Conservation (phyloP, 2,329 filamentous ascomycete species). For the Aspergillus quadrilineatus region DNA sequence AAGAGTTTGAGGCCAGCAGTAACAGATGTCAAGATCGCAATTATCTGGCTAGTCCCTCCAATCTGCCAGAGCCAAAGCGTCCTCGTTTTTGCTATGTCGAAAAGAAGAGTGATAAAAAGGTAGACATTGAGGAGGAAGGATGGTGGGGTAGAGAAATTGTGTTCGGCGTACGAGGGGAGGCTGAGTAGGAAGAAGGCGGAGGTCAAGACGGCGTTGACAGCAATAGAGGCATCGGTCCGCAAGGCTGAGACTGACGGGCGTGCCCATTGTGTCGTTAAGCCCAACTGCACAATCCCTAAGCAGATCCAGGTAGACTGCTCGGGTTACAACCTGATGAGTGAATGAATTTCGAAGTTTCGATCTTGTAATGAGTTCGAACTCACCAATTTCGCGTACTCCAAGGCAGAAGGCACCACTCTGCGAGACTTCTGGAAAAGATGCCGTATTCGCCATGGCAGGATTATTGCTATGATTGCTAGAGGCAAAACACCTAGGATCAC, state of each 20-base stretch:
- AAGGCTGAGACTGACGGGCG: conserved; percentile 25
- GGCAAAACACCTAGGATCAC: conserved; percentile 41
- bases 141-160: conserved; percentile 46
- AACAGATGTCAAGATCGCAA: conserved; percentile 46
- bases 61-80: conserved; percentile 43
- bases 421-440: conserved; percentile 36
- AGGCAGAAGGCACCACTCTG: conserved; percentile 35
- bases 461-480: conserved; percentile 35
- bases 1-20: conserved; percentile 45
- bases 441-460: conserved; percentile 35
- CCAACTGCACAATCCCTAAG: conserved; percentile 38
- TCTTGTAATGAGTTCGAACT: conserved; percentile 19
- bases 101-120: conserved; percentile 46
- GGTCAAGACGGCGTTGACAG: conserved; percentile 32
- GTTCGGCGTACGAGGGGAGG: conserved; percentile 49
- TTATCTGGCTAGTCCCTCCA: conserved; percentile 30
- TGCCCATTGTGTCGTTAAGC: conserved; percentile 40
- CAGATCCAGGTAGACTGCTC: conserved; percentile 31
- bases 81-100: conserved; percentile 48
- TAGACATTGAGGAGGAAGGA: conserved; percentile 51
- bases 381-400: conserved; percentile 37
- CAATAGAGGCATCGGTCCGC: conserved; percentile 37
- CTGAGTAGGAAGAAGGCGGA: conserved; percentile 33
- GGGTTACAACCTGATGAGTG: neutral
- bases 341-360: neutral